These are phyloP conservation scores for Wickerhamiella galacta DNA, from an alignment of 805 yeast genomes.

Conservation along the genomic window DNA sequence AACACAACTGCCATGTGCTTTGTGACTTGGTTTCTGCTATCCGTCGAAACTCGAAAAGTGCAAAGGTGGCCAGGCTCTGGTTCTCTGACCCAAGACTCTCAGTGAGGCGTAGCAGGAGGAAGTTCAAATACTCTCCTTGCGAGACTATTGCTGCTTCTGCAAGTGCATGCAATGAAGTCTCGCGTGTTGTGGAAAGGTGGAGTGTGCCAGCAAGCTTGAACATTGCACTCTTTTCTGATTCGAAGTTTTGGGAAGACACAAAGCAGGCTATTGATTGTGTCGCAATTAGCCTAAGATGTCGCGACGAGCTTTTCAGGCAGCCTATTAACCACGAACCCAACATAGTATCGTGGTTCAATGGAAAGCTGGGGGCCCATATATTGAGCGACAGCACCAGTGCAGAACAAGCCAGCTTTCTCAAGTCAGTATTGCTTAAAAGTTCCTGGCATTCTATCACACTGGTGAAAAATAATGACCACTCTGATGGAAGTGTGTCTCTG, in stretches of 20 bases:
- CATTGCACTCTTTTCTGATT: conserved; percentile 2
- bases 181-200: conserved; percentile 5
- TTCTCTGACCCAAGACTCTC: conserved; percentile 48
- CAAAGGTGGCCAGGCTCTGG: conserved; percentile 50
- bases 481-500: too few species aligned
- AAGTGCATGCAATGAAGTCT: conserved; percentile 30
- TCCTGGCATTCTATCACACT: neutral
- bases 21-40: conserved; percentile 39
- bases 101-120: conserved; percentile 45
- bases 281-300: conserved; percentile 3
- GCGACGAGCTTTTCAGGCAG: conserved; percentile 5
- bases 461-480: too few species aligned
- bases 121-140: conserved; percentile 52
- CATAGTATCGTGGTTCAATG: conserved; percentile 4
- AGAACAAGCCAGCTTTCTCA: neutral
- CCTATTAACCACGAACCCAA: conserved; percentile 8
- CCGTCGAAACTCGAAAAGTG: conserved; percentile 43
- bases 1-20: conserved; percentile 64
- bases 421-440: neutral
- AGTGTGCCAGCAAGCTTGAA: conserved; percentile 1
- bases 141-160: conserved; percentile 46
- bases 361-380: conserved; percentile 3
- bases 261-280: conserved; percentile 1
- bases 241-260: neutral
- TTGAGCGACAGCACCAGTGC: conserved; percentile 14